These are phyloP conservation scores for Monilinia vaccinii-corymbosi DNA, from an alignment of 2,329 filamentous ascomycete genomes.

Conservation along the genomic window DNA sequence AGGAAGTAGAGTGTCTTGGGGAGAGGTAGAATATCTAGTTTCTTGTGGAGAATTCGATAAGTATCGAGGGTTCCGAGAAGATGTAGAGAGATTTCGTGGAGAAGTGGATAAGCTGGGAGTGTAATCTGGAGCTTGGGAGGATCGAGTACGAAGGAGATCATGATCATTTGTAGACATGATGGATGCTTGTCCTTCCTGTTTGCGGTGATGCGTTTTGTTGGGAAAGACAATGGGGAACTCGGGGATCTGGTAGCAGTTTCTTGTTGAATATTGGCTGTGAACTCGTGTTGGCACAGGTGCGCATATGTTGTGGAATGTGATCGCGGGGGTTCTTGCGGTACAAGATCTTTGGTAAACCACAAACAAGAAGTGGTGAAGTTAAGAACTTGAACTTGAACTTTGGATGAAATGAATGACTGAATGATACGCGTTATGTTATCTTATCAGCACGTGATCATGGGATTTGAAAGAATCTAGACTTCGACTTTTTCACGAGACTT, in stretches of 20 bases:
- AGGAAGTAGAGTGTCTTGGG: background rate
- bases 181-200: background rate
- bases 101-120: background rate
- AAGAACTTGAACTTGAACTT: background rate
- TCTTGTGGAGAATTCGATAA: background rate
- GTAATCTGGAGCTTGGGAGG: background rate
- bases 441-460: conserved; percentile 6
- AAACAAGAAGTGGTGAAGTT: too few species aligned
- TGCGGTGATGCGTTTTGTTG: background rate
- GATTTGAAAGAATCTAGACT: too few species aligned
- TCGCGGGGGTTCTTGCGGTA: background rate
- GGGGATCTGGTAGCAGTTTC: background rate
- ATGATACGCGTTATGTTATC: conserved; percentile 1
- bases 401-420: too few species aligned
- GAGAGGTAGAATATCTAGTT: background rate
- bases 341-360: background rate
- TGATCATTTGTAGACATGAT: conserved; percentile 3
- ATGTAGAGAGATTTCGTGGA: background rate
- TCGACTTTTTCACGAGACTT: too few species aligned
- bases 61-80: background rate
- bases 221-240: background rate
- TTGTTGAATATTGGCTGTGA: background rate
- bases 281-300: background rate
- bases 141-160: background rate
- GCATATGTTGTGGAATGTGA: conserved; percentile 5